Evolutionary conservation across 306 rosid species (phyloP), one percentile per base, ranked within the genome.

Genomic region (Potentilla sterilis): DNA sequence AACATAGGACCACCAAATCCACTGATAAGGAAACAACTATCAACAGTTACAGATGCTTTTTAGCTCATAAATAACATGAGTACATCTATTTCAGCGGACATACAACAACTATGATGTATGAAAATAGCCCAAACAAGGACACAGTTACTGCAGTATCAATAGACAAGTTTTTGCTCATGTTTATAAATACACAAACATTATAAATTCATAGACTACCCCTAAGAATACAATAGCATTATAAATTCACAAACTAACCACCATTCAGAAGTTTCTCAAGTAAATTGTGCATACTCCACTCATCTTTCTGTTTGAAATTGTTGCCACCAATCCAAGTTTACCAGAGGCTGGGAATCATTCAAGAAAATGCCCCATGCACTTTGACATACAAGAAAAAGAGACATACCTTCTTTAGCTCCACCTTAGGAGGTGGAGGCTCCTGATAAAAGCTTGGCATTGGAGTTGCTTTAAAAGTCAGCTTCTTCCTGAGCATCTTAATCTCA

Each of bases 381-480:
- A 76, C 40, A 51, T 35, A 0, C 35, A n/a, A 52, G 34, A 52
- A 55, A 51, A 41, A 40, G 9, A 76, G 43, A 24, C 5, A 10
- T 78, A 78, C 85, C 82, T 82, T 82, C 73, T 82, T 82, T 46
- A 82, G 73, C 77, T 82, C 85, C 42, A 66, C 77, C 79, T 82
- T 78, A 74, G 85, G 85, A 69, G 85, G 85, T 54, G 82, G 74
- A 52, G 85, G 85, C 74, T 82, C 85, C 79, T 78, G 85, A 57
- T 82, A 82, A 67, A 82, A 82, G 79, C 69, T 82, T 74, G 85
- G 85, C 85, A 82, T 82, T 52, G 85, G 85, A 70, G 85, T 82
- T 43, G 85, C 85, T 74, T 78, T 82, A 24, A 82, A 82, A 65
- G 65, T 72, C 43, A 82, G 79, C 44, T 78, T 82, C 77, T 82